Percentiles rank a stretch among this genome's conserved stretches.
Evolutionary conservation across 768 basidiomycete genomes (phyloP).

Genomic region (Lentinula detonsa): DNA sequence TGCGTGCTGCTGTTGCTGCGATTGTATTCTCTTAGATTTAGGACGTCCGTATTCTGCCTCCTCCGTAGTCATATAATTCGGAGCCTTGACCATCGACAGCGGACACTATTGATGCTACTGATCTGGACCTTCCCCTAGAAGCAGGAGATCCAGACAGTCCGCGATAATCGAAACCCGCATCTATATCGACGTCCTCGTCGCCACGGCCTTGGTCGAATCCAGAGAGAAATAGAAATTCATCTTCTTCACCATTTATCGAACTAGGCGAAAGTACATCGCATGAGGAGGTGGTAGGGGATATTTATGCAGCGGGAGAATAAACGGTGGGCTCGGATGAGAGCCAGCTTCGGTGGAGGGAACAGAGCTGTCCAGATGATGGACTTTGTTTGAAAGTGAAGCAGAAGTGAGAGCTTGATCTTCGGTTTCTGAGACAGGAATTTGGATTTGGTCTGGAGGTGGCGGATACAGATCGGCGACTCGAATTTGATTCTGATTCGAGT

Average conservation of each 20-base stretch:
- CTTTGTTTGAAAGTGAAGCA: background rate
- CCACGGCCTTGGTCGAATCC: background rate
- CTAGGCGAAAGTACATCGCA: background rate
- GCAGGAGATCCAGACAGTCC: background rate
- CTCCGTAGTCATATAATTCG: background rate
- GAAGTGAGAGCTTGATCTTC: background rate
- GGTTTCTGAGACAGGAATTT: background rate
- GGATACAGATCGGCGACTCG: too few relatives aligned
- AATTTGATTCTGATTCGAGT: too few relatives aligned
- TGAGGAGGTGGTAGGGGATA: slow-evolving; percentile 2
- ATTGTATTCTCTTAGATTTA: background rate
- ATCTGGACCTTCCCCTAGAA: background rate
- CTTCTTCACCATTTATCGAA: too few relatives aligned
- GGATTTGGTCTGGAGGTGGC: background rate
- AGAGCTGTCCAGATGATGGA: background rate
- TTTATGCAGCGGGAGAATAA: slow-evolving; percentile 30
- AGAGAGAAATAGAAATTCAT: too few relatives aligned
- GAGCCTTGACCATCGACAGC: background rate
- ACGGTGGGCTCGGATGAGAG: background rate
- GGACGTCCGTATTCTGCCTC: background rate
- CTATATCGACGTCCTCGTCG: background rate
- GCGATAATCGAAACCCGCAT: background rate
- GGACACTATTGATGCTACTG: background rate
- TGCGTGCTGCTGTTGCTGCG: background rate
- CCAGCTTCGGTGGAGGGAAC: background rate